Evolutionary conservation across 106 monocot species (phyloP).

Genomic region (Xerophyta viscosa): DNA sequence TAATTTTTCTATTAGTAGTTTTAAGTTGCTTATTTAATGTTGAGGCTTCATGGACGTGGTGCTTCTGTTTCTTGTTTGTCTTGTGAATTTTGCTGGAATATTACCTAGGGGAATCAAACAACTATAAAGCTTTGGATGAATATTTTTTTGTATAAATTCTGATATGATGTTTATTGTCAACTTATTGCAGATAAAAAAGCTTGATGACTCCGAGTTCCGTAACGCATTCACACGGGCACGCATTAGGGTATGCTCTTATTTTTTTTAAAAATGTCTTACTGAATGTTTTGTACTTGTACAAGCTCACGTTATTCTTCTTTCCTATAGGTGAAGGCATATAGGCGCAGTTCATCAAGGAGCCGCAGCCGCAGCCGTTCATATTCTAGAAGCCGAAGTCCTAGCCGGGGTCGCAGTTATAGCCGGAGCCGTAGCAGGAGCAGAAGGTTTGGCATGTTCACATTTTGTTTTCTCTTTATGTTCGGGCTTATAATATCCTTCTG

Average conservation of each 20-base stretch:
- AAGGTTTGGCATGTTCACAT: slow-evolving; percentile 21
- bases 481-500: background rate
- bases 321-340: slow-evolving; percentile 73
- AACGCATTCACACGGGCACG: slow-evolving; percentile 72
- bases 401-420: slow-evolving; percentile 30
- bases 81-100: no score
- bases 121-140: no score
- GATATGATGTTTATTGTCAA: background rate
- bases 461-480: background rate
- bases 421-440: slow-evolving; percentile 30
- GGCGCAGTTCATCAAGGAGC: slow-evolving; percentile 44
- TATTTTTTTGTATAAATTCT: background rate
- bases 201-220: slow-evolving; percentile 85
- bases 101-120: no score
- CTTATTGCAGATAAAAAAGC: slow-evolving; percentile 62
- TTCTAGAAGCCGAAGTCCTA: slow-evolving; percentile 39
- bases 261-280: no score
- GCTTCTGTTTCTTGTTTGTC: no score
- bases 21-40: no score
- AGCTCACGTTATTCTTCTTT: no score
- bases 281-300: no score
- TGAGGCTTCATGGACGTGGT: no score
- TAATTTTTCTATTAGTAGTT: no score
- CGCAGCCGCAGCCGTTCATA: slow-evolving; percentile 42
- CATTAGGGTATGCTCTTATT: slow-evolving; percentile 47